phyloP scores from a whole-genome alignment of 495 filamentous ascomycete genomes.

The Penicillium lividum region DNA sequence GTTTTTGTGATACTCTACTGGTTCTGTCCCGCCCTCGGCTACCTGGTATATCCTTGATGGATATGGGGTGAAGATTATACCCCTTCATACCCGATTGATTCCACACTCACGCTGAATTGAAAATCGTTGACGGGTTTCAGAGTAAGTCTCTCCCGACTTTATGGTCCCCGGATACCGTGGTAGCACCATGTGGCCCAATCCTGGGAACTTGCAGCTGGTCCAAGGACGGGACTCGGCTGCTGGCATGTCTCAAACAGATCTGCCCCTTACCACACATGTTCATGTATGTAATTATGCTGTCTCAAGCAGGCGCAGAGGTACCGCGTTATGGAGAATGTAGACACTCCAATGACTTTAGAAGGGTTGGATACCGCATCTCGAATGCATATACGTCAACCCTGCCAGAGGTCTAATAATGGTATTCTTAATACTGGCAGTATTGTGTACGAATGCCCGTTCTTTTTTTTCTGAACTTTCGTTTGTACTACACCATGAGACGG shows the following conservation, averaged over 20 bases:
- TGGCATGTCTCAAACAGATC: slow-evolving; percentile 18
- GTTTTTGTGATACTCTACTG: slow-evolving; percentile 2
- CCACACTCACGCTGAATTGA: background rate
- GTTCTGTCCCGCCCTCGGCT: background rate
- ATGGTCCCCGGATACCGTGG: slow-evolving; percentile 16
- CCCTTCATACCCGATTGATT: background rate
- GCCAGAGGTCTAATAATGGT: background rate
- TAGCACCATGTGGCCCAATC: slow-evolving; percentile 22
- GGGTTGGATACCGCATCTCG: background rate
- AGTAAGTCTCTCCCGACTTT: slow-evolving; percentile 3
- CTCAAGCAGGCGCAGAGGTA: slow-evolving; percentile 3
- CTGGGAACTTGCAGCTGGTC: slow-evolving; percentile 21
- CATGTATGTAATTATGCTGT: slow-evolving; percentile 8
- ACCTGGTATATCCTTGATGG: background rate
- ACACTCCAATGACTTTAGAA: background rate
- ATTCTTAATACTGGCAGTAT: background rate
- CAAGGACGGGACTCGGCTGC: slow-evolving; percentile 8
- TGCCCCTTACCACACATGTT: slow-evolving; percentile 9
- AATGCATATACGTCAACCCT: background rate
- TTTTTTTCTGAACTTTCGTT: background rate
- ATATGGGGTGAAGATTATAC: background rate
- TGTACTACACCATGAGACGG: slow-evolving; percentile 1
- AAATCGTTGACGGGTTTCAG: background rate
- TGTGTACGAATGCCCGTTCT: background rate
- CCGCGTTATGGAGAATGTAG: background rate